A percentile compares a stretch with the other conserved stretches of the same genome.
Evolutionary conservation across 768 basidiomycete genomes (phyloP).

Genomic region (Pleurotus tuber-regium): DNA sequence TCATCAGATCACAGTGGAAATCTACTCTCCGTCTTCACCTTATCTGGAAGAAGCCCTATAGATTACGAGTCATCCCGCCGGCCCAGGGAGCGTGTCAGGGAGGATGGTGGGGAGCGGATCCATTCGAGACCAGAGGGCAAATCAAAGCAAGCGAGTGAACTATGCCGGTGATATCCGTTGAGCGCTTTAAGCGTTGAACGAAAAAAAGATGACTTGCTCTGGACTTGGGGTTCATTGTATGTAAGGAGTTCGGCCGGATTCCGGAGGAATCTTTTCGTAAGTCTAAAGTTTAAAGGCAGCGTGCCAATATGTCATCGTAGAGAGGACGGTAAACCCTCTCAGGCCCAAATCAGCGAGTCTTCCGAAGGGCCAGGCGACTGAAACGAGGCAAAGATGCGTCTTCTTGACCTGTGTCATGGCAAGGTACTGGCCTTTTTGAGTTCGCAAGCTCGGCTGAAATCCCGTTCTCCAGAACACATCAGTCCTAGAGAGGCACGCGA

Average conservation of each 20-base stretch:
- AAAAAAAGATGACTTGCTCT: too few species aligned
- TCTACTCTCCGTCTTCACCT: constrained; percentile 5
- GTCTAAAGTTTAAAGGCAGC: constrained; percentile 1
- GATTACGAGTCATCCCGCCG: constrained; percentile 11
- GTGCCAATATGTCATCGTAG: not conserved
- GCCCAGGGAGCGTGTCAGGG: not conserved
- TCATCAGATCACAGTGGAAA: constrained; percentile 5
- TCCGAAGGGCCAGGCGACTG: not conserved
- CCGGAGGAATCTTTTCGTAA: not conserved
- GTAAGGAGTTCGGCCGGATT: not conserved
- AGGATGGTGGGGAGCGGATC: constrained; percentile 6
- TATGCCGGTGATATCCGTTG: constrained; percentile 6
- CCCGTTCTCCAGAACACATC: not conserved
- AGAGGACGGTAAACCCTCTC: not conserved
- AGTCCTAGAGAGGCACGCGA: not conserved
- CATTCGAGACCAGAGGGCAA: constrained; percentile 1
- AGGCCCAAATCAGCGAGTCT: not conserved
- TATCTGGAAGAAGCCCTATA: constrained; percentile 9
- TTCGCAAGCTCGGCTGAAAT: not conserved
- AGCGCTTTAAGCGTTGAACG: not conserved
- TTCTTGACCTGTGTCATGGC: not conserved
- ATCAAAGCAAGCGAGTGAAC: constrained; percentile 1
- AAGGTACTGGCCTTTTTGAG: not conserved
- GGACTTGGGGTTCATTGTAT: not conserved
- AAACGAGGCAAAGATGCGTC: not conserved